These are phyloP conservation scores for Arthrobotrys iridis DNA, from an alignment of 2,329 filamentous ascomycete genomes.

Conservation along the genomic window DNA sequence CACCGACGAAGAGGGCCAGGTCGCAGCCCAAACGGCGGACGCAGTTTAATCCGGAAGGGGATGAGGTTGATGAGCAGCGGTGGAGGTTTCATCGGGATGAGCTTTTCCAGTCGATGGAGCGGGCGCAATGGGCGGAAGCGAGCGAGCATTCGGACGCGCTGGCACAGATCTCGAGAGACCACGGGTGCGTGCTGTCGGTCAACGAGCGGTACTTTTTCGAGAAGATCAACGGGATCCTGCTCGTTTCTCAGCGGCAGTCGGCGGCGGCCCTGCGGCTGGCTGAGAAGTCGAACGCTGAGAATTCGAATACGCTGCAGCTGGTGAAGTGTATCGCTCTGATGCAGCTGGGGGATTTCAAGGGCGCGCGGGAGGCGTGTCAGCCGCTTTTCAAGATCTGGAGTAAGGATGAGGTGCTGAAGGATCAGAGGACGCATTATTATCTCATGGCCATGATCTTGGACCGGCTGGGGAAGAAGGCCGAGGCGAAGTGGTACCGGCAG, in stretches of 20 bases:
- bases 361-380: slow-evolving; percentile 47
- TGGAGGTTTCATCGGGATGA: slow-evolving; percentile 53
- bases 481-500: slow-evolving; percentile 52
- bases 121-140: slow-evolving; percentile 43
- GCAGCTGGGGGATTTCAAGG: slow-evolving; percentile 50
- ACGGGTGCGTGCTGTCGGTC: slow-evolving; percentile 47
- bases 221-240: slow-evolving; percentile 52
- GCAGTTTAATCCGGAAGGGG: slow-evolving; percentile 49
- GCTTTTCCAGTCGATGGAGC: slow-evolving; percentile 48
- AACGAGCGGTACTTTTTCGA: slow-evolving; percentile 53
- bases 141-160: slow-evolving; percentile 47
- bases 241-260: slow-evolving; percentile 47
- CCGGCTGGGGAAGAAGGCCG: slow-evolving; percentile 48
- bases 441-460: slow-evolving; percentile 53
- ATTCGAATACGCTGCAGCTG: slow-evolving; percentile 50
- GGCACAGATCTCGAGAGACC: slow-evolving; percentile 49
- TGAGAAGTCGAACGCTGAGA: slow-evolving; percentile 41
- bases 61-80: slow-evolving; percentile 51
- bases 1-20: slow-evolving; percentile 37
- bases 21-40: slow-evolving; percentile 22
- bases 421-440: slow-evolving; percentile 53
- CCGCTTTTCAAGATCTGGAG: slow-evolving; percentile 52
- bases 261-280: slow-evolving; percentile 45
- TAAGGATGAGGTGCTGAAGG: slow-evolving; percentile 49
- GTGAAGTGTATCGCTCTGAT: slow-evolving; percentile 51